phyloP scores from a whole-genome alignment of 352 stramenopile genomes.

The Phytophthora palmivora region DNA sequence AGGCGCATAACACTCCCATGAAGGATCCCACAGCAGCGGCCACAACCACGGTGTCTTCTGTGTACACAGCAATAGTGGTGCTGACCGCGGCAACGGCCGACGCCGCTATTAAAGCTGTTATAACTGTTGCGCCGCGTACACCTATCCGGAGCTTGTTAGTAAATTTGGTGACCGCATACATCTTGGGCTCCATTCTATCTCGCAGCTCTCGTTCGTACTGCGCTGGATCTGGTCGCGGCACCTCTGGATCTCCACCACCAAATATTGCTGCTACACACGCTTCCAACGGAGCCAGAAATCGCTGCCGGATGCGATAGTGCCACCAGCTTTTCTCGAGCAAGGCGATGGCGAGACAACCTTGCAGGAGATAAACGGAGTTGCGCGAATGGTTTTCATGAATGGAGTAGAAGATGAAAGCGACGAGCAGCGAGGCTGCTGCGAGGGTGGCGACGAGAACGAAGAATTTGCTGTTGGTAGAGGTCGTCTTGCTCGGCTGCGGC shows the following conservation, averaged over 20 bases:
- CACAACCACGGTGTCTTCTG: conserved; percentile 38
- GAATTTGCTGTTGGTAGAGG: conserved; percentile 12
- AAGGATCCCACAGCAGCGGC: conserved; percentile 37
- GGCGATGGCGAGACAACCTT: conserved; percentile 47
- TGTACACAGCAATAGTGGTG: conserved; percentile 26
- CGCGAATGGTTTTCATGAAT: conserved; percentile 43
- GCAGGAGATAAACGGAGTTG: conserved; percentile 43
- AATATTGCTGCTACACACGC: conserved; percentile 22
- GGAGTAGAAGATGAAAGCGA: conserved; percentile 48
- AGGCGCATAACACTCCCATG: conserved; percentile 44
- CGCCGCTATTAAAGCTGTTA: conserved; percentile 19
- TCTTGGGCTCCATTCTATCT: conserved; percentile 39
- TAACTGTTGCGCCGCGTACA: conserved; percentile 13
- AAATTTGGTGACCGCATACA: conserved; percentile 36
- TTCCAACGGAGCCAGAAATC: conserved; percentile 50
- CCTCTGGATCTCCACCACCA: conserved; percentile 22
- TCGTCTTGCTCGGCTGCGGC: conserved; percentile 26
- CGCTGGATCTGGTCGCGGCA: conserved; percentile 2
- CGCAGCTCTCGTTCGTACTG: conserved; percentile 33
- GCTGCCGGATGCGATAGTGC: conserved; percentile 67
- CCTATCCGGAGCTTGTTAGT: conserved; percentile 35
- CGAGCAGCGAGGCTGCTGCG: conserved; percentile 23
- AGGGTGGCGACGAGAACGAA: conserved; percentile 27
- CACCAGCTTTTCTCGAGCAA: conserved; percentile 66
- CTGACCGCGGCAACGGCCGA: conserved; percentile 16